Evolutionary conservation across 495 filamentous ascomycete species (phyloP), one percentile per base, ranked within the genome.

Genomic region (Aspergillus wentii): DNA sequence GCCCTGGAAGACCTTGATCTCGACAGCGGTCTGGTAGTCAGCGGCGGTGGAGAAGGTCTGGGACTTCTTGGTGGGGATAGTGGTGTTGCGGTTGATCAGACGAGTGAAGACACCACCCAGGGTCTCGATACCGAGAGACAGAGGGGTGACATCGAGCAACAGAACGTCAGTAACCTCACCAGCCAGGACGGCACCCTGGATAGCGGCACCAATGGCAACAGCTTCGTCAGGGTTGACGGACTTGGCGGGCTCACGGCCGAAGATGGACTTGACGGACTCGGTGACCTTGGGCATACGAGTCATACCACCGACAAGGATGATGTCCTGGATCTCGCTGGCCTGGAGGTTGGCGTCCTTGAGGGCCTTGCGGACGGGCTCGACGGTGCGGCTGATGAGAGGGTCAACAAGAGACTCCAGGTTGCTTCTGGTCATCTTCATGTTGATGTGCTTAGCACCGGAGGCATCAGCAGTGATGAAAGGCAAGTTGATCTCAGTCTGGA

Each of bases 1-100:
- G 74, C 92, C 92, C 80, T 98, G 92, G 86, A 82, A 97, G 40
- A 98, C 94, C 83, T 98, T 98, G 79, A 98, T 98, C 77, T 98
- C 92, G 64, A 98, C 92, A 52, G 92, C 92, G 43, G 86, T 95
- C 79, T 98, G 92, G 86, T 94, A 96, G 61, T 98, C 92, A 53
- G 92, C 92, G 37, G 92, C 92, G 32, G 92, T 98, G 36, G 92
- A 96, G 79, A 98, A 98, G 48, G 88, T 78, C 74, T 97, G 92
- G 22, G 90, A 95, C 74, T 98, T 98, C 83, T 97, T 98, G 69
- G 92, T 97, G 37, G 92, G 92, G 66, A 98, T 98, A 50, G 92
- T 98, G 57, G 92, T 98, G 80, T 98, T 98, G 50, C 92, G 90
- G 82, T 95, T 97, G 78, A 98, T 98, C 64, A 98, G 66, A 58